A percentile compares a stretch with the other conserved stretches of the same genome.
Evolutionary conservation across 306 rosid species (phyloP).

Genomic region (Mucuna pruriens): DNA sequence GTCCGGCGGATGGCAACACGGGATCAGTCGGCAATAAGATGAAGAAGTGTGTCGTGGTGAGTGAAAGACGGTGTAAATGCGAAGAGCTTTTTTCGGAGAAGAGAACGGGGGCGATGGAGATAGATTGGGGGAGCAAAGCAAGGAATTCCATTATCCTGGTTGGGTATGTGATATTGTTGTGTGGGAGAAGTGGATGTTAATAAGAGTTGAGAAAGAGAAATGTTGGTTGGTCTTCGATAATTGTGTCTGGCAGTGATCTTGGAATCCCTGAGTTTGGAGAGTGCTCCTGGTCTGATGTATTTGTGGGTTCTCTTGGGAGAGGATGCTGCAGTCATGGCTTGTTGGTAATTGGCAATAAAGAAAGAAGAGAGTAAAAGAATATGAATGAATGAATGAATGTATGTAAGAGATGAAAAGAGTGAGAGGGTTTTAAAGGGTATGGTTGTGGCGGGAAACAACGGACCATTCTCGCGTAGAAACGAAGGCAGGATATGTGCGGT

Average conservation of each 20-base stretch:
- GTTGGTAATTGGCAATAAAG: no score
- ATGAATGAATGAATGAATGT: no score
- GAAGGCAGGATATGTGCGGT: no score
- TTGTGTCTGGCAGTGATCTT: neutral
- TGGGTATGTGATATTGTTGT: neutral
- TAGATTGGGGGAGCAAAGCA: conserved; percentile 17
- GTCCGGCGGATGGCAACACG: neutral
- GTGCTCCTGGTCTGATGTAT: conserved; percentile 40
- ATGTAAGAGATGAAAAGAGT: no score
- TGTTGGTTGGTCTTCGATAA: neutral
- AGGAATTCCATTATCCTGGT: conserved; percentile 30
- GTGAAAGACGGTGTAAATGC: conserved; percentile 43
- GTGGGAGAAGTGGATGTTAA: neutral
- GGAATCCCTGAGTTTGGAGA: conserved; percentile 30
- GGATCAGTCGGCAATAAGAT: neutral
- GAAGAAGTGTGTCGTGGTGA: neutral
- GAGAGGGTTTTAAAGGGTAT: no score
- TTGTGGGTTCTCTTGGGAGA: neutral
- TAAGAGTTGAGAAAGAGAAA: neutral
- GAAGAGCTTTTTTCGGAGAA: conserved; percentile 41
- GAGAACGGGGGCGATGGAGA: conserved; percentile 37
- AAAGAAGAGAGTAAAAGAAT: no score
- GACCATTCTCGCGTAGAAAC: no score
- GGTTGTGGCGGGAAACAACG: no score
- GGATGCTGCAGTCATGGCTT: no score